These are phyloP conservation scores for Aureobasidium leucospermi DNA, from an alignment of 2,329 filamentous ascomycete genomes.

Conservation along the genomic window DNA sequence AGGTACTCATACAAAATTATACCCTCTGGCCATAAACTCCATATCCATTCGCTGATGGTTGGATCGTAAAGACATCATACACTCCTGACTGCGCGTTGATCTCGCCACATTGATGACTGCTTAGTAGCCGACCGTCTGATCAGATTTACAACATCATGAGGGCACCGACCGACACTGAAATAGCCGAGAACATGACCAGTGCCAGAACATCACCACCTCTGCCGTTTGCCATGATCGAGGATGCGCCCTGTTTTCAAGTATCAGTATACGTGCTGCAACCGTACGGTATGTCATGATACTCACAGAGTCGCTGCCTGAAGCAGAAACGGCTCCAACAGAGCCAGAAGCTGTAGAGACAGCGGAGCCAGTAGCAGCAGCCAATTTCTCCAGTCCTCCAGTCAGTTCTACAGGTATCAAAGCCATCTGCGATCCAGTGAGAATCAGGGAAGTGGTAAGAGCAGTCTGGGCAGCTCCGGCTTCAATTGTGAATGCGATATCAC, in stretches of 20 bases:
- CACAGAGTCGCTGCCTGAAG: not conserved
- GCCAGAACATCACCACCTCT: not conserved
- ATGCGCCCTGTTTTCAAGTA: not conserved
- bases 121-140: not conserved
- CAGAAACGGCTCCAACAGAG: not conserved
- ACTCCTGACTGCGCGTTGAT: too few species aligned
- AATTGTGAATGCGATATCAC: not conserved
- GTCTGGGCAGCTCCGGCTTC: not conserved
- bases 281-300: not conserved
- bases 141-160: constrained; percentile 1
- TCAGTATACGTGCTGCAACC: not conserved
- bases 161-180: not conserved
- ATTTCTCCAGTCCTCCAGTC: not conserved
- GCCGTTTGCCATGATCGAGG: not conserved
- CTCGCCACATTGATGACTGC: too few species aligned
- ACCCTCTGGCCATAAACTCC: not conserved
- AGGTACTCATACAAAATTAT: not conserved
- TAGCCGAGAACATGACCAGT: constrained; percentile 2
- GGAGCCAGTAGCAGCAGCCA: constrained; percentile 3
- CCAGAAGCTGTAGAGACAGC: not conserved
- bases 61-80: too few species aligned
- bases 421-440: not conserved
- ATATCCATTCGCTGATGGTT: too few species aligned
- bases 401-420: not conserved
- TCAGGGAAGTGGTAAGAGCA: not conserved